Percentiles rank a stretch among this genome's conserved stretches.
These are phyloP conservation scores for Aspergillaceae sp. DNA, from an alignment of 2,329 filamentous ascomycete genomes.

Conservation along the genomic window DNA sequence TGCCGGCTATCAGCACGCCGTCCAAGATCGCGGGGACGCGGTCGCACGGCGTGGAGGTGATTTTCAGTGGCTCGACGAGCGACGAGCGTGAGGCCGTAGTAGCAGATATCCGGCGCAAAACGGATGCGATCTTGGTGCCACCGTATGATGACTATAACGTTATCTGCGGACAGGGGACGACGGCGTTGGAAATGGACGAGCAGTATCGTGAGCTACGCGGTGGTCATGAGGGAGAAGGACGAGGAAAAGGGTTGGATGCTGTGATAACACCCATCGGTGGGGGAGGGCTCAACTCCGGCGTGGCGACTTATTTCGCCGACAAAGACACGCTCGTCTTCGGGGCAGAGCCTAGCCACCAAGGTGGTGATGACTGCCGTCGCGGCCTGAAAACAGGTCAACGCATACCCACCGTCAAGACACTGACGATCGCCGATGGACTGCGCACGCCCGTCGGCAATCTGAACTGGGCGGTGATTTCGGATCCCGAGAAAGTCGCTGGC, in stretches of 20 bases:
- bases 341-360: constrained; percentile 73
- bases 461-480: constrained; percentile 70
- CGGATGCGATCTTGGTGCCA: constrained; percentile 70
- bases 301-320: constrained; percentile 62
- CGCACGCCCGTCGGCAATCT: constrained; percentile 69
- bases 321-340: constrained; percentile 73
- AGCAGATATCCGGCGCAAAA: constrained; percentile 57
- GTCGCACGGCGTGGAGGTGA: constrained; percentile 66
- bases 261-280: constrained; percentile 80
- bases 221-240: constrained; percentile 33
- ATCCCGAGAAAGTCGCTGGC: constrained; percentile 58
- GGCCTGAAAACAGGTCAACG: constrained; percentile 58
- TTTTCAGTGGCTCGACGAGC: constrained; percentile 74
- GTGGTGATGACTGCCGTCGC: constrained; percentile 71
- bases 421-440: constrained; percentile 84
- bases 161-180: constrained; percentile 86
- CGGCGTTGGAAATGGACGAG: constrained; percentile 69
- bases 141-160: constrained; percentile 91
- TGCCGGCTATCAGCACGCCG: constrained; percentile 78
- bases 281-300: constrained; percentile 77
- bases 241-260: constrained; percentile 44
- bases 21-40: constrained; percentile 78
- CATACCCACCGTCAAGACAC: constrained; percentile 59
- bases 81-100: constrained; percentile 73
- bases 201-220: constrained; percentile 49